Conservation (phyloP, 208 protist species). For the Acanthamoeba polyphaga region DNA sequence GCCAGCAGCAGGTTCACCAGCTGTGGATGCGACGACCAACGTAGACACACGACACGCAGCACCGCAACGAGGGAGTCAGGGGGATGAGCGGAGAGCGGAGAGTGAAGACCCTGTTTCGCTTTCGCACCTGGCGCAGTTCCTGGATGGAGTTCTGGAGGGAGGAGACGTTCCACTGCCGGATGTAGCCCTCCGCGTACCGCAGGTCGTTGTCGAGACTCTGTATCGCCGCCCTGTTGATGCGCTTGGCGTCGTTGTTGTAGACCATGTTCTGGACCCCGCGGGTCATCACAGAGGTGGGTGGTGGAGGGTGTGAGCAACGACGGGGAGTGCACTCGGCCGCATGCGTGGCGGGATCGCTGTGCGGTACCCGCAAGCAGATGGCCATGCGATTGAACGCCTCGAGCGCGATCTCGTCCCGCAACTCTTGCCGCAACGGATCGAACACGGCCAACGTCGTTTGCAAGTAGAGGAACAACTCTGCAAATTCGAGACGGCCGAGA, state of each 20-base stretch:
- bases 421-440: slow-evolving; percentile 29
- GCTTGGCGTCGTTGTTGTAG: slow-evolving; percentile 33
- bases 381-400: slow-evolving; percentile 43
- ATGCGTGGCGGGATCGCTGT: background rate
- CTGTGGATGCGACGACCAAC: background rate
- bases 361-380: background rate
- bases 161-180: background rate
- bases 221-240: slow-evolving; percentile 39
- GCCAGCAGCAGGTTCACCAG: background rate
- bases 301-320: background rate
- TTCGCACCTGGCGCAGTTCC: slow-evolving; percentile 47
- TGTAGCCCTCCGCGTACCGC: slow-evolving; percentile 19
- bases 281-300: background rate
- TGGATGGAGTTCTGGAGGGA: background rate
- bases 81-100: background rate
- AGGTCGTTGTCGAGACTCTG: slow-evolving; percentile 18
- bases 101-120: background rate
- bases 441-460: slow-evolving; percentile 47
- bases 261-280: background rate
- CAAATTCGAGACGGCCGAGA: too few species aligned
- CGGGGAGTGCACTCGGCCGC: background rate
- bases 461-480: slow-evolving; percentile 51
- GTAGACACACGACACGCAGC: too few species aligned
- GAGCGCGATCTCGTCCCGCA: slow-evolving; percentile 31
- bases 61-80: background rate